These are phyloP conservation scores for Micromonas pusilla DNA, from an alignment of 139 green algal species.

Conservation along the genomic window DNA sequence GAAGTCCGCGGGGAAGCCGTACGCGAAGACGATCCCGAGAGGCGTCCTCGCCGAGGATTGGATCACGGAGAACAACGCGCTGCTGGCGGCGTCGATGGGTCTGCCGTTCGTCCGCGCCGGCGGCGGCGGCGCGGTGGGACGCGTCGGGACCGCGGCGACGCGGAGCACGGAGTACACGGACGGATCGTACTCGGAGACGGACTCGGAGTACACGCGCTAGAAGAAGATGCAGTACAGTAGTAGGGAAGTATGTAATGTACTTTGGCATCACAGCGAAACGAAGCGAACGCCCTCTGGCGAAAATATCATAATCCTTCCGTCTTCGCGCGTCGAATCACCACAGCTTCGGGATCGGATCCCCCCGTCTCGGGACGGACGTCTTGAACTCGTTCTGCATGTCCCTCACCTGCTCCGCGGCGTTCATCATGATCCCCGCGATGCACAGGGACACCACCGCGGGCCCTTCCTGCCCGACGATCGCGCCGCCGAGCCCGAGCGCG, in stretches of 20 bases:
- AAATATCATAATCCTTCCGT: no score
- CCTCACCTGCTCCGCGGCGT: background rate
- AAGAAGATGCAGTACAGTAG: no score
- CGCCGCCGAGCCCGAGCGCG: background rate
- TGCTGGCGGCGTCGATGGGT: background rate
- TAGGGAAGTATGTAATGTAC: no score
- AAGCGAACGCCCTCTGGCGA: no score
- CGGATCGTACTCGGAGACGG: no score
- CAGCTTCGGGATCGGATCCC: conserved; percentile 10
- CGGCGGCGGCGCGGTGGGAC: no score
- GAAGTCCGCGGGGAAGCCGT: background rate
- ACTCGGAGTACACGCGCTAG: no score
- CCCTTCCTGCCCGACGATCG: background rate
- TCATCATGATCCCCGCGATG: background rate
- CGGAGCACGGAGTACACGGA: no score
- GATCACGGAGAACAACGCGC: background rate
- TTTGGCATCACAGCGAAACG: no score
- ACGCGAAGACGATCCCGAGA: background rate
- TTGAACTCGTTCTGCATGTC: conserved; percentile 23
- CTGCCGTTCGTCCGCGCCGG: background rate
- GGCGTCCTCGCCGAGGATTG: background rate
- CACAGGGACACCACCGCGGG: background rate
- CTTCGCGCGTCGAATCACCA: background rate
- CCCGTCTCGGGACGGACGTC: conserved; percentile 7
- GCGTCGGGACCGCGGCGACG: no score